These are phyloP conservation scores for Phaseolus coccineus DNA, from an alignment of 331 rosid genomes.

Conservation along the genomic window DNA sequence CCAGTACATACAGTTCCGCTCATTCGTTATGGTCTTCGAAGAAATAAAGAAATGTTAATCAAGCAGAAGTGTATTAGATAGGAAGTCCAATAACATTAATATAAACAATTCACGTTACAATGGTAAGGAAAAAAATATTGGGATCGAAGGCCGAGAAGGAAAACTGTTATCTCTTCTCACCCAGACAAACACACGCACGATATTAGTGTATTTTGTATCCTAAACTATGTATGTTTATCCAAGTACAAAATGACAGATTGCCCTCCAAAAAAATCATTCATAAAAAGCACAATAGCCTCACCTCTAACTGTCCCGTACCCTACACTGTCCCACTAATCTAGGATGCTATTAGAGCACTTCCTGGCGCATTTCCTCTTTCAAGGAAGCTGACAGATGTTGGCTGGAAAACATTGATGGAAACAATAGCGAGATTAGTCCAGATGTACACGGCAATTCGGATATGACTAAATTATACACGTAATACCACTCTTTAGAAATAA, in stretches of 20 bases:
- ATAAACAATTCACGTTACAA: slow-evolving; percentile 34
- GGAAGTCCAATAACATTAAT: background rate
- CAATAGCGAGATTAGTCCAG: slow-evolving; percentile 24
- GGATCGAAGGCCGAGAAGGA: slow-evolving; percentile 57
- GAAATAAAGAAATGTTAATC: slow-evolving; percentile 8
- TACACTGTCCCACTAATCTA: slow-evolving; percentile 47
- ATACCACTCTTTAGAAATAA: slow-evolving; percentile 5
- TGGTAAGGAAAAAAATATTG: background rate
- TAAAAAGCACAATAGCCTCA: slow-evolving; percentile 7
- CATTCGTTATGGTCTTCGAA: slow-evolving; percentile 10
- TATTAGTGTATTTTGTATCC: slow-evolving; percentile 28
- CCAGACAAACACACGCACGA: slow-evolving; percentile 31
- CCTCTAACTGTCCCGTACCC: slow-evolving; percentile 38
- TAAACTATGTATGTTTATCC: slow-evolving; percentile 35
- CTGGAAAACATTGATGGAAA: slow-evolving; percentile 53
- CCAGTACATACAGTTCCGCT: slow-evolving; percentile 1
- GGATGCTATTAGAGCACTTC: slow-evolving; percentile 56
- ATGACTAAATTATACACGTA: background rate
- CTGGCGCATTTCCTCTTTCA: slow-evolving; percentile 63
- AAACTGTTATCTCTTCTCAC: slow-evolving; percentile 63
- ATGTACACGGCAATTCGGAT: background rate
- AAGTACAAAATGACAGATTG: slow-evolving; percentile 30
- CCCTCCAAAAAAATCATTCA: slow-evolving; percentile 1
- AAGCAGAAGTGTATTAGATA: background rate
- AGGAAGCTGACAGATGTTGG: slow-evolving; percentile 68